phyloP scores from a whole-genome alignment of 148 eudicot genomes.

The Polygonum maritimum region DNA sequence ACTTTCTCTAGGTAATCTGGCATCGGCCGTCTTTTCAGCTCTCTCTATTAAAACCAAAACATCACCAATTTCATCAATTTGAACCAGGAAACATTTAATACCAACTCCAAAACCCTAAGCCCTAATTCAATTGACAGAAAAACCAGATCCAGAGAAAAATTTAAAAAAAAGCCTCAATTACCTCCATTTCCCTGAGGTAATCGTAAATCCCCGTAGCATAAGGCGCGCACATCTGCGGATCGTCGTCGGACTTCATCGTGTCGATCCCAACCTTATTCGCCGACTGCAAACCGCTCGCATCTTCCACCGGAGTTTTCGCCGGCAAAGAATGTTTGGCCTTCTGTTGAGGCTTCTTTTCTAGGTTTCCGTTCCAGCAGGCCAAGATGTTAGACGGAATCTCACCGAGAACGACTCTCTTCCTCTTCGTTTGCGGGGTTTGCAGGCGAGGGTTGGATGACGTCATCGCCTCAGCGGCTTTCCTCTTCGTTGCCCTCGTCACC shows the following conservation, averaged over 20 bases:
- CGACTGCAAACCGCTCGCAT: background rate
- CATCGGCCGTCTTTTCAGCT: conserved; percentile 30
- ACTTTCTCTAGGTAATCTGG: conserved; percentile 39
- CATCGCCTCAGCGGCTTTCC: conserved; percentile 34
- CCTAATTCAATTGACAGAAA: too few species aligned
- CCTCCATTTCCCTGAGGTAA: conserved; percentile 85
- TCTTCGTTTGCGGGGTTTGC: conserved; percentile 14
- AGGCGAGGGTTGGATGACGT: background rate
- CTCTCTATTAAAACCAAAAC: conserved; percentile 28
- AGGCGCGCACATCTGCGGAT: conserved; percentile 65
- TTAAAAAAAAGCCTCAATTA: conserved; percentile 9
- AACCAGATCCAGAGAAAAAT: background rate
- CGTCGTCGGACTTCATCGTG: conserved; percentile 20
- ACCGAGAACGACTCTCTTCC: conserved; percentile 63
- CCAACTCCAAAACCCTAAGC: background rate
- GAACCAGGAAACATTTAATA: background rate
- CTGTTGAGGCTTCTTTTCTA: conserved; percentile 13
- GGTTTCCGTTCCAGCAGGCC: background rate
- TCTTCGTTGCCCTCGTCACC: conserved; percentile 54
- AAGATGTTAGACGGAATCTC: conserved; percentile 35
- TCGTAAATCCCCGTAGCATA: conserved; percentile 57
- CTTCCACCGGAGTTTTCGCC: conserved; percentile 16
- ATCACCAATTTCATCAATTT: background rate
- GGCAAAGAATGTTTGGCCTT: conserved; percentile 16
- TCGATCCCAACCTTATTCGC: conserved; percentile 15